phyloP scores from a whole-genome alignment of 352 stramenopile genomes.

The Globisporangium polare region DNA sequence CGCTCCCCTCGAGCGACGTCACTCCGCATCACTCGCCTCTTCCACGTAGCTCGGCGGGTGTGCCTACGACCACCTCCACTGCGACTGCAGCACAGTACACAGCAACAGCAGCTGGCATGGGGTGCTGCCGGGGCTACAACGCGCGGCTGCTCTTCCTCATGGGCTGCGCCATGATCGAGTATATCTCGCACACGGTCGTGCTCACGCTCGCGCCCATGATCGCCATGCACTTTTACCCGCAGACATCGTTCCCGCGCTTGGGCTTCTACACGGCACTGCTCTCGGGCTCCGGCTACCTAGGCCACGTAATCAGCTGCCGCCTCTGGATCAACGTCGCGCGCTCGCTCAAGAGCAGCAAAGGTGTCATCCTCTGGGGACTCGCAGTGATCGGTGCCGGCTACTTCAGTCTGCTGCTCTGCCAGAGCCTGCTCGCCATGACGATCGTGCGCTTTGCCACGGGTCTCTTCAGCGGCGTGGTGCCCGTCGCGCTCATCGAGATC shows the following conservation, averaged over 20 bases:
- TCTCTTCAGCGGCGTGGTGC: conserved; percentile 67
- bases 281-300: conserved; percentile 58
- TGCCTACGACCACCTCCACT: neutral
- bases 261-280: conserved; percentile 79
- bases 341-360: conserved; percentile 73
- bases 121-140: conserved; percentile 67
- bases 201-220: conserved; percentile 69
- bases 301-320: conserved; percentile 64
- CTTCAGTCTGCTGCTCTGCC: conserved; percentile 73
- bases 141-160: conserved; percentile 77
- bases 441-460: conserved; percentile 76
- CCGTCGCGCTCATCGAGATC: conserved; percentile 75
- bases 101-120: conserved; percentile 14
- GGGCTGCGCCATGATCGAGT: conserved; percentile 75
- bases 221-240: conserved; percentile 73
- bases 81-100: neutral
- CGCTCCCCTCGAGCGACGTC: no score
- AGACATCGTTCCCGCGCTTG: conserved; percentile 63
- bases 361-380: conserved; percentile 78
- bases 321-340: conserved; percentile 78
- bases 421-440: conserved; percentile 71
- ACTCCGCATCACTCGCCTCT: no score
- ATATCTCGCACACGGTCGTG: conserved; percentile 67
- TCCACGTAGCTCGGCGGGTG: neutral
- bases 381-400: conserved; percentile 60